Conservation (phyloP, 441 rosid species). For the Pelargonium exstipulatum region DNA sequence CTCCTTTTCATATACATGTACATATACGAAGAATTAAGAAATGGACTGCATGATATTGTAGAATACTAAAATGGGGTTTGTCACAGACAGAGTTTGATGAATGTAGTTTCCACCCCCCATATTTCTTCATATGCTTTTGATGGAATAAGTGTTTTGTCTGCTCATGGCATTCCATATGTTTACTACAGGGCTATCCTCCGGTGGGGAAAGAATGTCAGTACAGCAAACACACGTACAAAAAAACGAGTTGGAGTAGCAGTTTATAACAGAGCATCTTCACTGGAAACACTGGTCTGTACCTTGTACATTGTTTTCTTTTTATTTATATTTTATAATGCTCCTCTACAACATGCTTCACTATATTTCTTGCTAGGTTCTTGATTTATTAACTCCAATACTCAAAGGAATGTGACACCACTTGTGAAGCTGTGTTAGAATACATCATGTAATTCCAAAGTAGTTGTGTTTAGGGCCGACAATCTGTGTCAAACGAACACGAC, state of each 20-base stretch:
- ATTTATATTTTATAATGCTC: background rate
- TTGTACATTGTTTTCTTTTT: background rate
- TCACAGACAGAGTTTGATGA: background rate
- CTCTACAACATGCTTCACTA: background rate
- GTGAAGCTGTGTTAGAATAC: no score
- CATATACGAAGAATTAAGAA: background rate
- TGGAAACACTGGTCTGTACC: slow-evolving; percentile 69
- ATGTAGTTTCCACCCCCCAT: background rate
- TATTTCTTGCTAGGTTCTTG: background rate
- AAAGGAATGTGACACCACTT: background rate
- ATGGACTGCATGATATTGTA: background rate
- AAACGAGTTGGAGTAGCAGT: slow-evolving; percentile 73
- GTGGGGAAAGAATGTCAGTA: slow-evolving; percentile 78
- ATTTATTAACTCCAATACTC: background rate
- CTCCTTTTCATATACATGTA: slow-evolving; percentile 8
- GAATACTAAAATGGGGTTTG: background rate
- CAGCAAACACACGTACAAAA: slow-evolving; percentile 64
- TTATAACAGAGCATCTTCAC: slow-evolving; percentile 84
- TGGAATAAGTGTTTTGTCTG: background rate
- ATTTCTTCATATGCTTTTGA: background rate
- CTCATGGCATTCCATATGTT: background rate
- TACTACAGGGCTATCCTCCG: slow-evolving; percentile 55
- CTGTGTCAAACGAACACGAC: no score
- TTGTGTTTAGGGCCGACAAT: no score
- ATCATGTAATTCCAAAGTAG: no score